Evolutionary conservation across 148 eudicot genomes (phyloP).

Genomic region (Silene conica): DNA sequence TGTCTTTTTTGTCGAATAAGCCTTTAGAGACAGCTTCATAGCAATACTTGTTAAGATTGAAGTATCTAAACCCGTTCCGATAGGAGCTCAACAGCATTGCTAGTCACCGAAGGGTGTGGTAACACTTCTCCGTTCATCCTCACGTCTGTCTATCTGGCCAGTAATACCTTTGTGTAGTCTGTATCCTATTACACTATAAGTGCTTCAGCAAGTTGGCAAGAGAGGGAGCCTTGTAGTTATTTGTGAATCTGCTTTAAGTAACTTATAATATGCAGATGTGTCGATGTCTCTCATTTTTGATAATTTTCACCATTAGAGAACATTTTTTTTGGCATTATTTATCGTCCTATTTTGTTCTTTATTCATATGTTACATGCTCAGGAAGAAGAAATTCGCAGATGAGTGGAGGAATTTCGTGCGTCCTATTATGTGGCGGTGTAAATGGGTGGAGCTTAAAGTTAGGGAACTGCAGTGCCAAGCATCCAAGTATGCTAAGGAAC

Average conservation of each 20-base stretch:
- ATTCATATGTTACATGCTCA: slow-evolving; percentile 16
- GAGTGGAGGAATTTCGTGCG: slow-evolving; percentile 65
- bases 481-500: slow-evolving; percentile 44
- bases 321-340: neutral
- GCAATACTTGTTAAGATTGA: neutral
- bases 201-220: neutral
- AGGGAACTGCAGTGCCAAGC: slow-evolving; percentile 45
- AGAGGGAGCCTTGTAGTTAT: no score
- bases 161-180: no score
- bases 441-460: slow-evolving; percentile 69
- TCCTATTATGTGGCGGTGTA: slow-evolving; percentile 74
- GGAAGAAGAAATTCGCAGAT: slow-evolving; percentile 65
- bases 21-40: neutral
- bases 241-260: no score
- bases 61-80: neutral
- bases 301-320: neutral
- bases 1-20: neutral
- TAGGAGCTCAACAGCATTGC: neutral
- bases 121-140: neutral
- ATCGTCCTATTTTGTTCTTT: neutral
- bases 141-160: neutral
- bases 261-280: neutral
- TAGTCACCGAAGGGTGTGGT: neutral
- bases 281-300: neutral
- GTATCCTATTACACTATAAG: neutral